Conservation (phyloP, 805 yeast genomes). For the Naumovozyma castellii region DNA sequence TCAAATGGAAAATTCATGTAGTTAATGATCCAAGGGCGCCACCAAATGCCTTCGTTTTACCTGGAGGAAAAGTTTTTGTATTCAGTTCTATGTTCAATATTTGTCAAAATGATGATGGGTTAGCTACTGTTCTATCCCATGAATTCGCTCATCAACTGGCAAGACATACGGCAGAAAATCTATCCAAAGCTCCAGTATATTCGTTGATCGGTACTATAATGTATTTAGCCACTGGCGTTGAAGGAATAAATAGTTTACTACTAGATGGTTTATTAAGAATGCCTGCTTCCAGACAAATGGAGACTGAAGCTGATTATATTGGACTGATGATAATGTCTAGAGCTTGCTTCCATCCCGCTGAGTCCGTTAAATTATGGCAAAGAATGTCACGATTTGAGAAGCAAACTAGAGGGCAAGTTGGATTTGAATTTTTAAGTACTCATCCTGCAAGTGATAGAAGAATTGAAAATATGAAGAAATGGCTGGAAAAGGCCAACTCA, state of each 20-base stretch:
- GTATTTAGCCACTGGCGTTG: conserved; percentile 54
- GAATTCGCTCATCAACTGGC: conserved; percentile 93
- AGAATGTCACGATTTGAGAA: conserved; percentile 58
- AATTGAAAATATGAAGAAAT: conserved; percentile 52
- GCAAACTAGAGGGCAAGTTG: conserved; percentile 15
- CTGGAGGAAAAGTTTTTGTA: conserved; percentile 93
- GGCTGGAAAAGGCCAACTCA: conserved; percentile 48
- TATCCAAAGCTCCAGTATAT: conserved; percentile 69
- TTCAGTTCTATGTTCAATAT: conserved; percentile 70
- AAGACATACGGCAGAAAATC: conserved; percentile 77
- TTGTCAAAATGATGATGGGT: conserved; percentile 74
- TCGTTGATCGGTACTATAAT: conserved; percentile 43
- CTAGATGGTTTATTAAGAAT: conserved; percentile 49
- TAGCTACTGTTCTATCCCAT: conserved; percentile 91
- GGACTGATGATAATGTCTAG: conserved; percentile 87
- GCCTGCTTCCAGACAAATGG: conserved; percentile 91
- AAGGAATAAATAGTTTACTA: conserved; percentile 43
- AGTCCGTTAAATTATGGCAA: conserved; percentile 70
- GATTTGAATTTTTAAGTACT: conserved; percentile 66
- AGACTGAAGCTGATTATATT: conserved; percentile 89
- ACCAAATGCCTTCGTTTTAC: conserved; percentile 94
- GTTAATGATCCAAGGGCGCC: conserved; percentile 62
- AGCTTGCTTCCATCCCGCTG: conserved; percentile 76
- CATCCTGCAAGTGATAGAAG: conserved; percentile 82
- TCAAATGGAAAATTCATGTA: conserved; percentile 71